Evolutionary conservation across 805 yeast genomes (phyloP).

Genomic region (Lachancea cidri): DNA sequence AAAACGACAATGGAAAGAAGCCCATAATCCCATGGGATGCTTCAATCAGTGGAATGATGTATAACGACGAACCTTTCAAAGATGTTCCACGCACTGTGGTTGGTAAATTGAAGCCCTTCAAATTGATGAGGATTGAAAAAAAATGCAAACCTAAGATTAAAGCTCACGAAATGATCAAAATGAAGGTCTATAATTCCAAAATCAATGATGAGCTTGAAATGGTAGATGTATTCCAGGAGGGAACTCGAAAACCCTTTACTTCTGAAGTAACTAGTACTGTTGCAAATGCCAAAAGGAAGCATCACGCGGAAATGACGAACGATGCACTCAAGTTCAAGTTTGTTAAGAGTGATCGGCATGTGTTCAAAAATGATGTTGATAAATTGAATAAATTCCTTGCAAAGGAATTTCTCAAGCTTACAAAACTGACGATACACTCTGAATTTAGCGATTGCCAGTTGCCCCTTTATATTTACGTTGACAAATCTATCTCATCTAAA

Average conservation of each 20-base stretch:
- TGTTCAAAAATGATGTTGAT: slow-evolving; percentile 18
- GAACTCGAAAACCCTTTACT: neutral
- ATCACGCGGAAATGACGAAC: slow-evolving; percentile 15
- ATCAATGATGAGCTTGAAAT: slow-evolving; percentile 29
- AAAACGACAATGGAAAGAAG: slow-evolving; percentile 13
- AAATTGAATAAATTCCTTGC: slow-evolving; percentile 19
- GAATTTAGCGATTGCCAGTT: slow-evolving; percentile 15
- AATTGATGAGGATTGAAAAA: slow-evolving; percentile 58
- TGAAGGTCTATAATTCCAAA: slow-evolving; percentile 31
- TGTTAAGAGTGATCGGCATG: slow-evolving; percentile 24
- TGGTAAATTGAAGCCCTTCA: slow-evolving; percentile 34
- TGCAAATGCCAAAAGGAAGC: slow-evolving; percentile 10
- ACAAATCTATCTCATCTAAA: slow-evolving; percentile 15
- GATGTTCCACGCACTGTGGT: slow-evolving; percentile 36
- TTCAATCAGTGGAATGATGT: slow-evolving; percentile 34
- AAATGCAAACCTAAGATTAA: slow-evolving; percentile 75
- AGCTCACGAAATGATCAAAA: slow-evolving; percentile 50
- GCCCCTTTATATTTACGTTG: slow-evolving; percentile 27
- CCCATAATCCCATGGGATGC: slow-evolving; percentile 38
- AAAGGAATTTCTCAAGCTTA: slow-evolving; percentile 21
- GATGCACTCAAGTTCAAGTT: slow-evolving; percentile 23
- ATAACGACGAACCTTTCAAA: slow-evolving; percentile 31
- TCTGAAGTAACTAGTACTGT: slow-evolving; percentile 1
- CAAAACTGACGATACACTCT: slow-evolving; percentile 19
- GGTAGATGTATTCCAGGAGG: slow-evolving; percentile 18